These are phyloP conservation scores for Erythrobasidium yunnanense DNA, from an alignment of 768 basidiomycete genomes.

Conservation along the genomic window DNA sequence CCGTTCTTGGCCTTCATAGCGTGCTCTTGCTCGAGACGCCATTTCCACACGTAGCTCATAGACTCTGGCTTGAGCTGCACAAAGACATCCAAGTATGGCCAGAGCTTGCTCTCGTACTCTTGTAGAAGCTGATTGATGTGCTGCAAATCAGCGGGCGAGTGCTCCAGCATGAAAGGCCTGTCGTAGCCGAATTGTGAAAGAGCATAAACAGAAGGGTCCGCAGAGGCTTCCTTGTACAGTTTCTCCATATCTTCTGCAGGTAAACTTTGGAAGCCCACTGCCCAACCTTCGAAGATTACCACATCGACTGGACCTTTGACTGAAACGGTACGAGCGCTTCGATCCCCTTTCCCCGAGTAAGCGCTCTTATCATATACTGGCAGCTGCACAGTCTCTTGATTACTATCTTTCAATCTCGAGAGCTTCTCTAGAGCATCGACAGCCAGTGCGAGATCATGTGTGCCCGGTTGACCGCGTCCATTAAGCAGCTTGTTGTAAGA, in stretches of 20 bases:
- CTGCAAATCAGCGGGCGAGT: constrained; percentile 48
- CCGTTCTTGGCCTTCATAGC: constrained; percentile 75
- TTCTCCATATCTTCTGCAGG: constrained; percentile 47
- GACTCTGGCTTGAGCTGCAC: constrained; percentile 53
- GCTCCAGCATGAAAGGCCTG: constrained; percentile 32
- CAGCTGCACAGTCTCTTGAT: constrained; percentile 45
- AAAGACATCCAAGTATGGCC: constrained; percentile 61
- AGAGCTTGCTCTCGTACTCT: constrained; percentile 54
- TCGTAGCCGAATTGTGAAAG: neutral
- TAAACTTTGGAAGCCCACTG: constrained; percentile 71
- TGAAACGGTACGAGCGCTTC: constrained; percentile 47
- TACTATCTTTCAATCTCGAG: constrained; percentile 43
- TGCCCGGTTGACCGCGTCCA: constrained; percentile 86
- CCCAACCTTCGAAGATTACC: constrained; percentile 93
- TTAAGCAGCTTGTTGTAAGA: constrained; percentile 57
- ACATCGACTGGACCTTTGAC: constrained; percentile 58
- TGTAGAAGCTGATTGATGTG: constrained; percentile 56
- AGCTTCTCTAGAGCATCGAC: constrained; percentile 49
- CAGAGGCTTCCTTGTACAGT: constrained; percentile 44
- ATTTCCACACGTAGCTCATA: constrained; percentile 59
- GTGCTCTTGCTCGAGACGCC: constrained; percentile 76
- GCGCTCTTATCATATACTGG: constrained; percentile 83
- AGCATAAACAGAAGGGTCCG: constrained; percentile 1
- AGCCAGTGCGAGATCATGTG: constrained; percentile 70
- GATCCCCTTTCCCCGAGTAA: constrained; percentile 71